Evolutionary conservation across 116 monocot genomes (phyloP).

Genomic region (Iris pallida): DNA sequence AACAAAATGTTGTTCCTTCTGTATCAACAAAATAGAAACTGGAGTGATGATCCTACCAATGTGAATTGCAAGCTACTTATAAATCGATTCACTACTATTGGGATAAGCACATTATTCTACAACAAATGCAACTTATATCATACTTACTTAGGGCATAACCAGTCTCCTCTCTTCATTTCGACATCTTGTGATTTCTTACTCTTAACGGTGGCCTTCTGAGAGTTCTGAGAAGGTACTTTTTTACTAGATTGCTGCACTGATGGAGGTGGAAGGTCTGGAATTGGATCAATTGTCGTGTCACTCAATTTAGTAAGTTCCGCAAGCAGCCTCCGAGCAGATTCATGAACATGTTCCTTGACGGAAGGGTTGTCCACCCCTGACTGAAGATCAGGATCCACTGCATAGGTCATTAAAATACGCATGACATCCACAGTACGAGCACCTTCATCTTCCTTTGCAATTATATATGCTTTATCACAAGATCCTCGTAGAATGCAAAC

Average conservation of each 20-base stretch:
- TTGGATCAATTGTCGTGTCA: conserved; percentile 64
- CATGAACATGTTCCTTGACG: conserved; percentile 42
- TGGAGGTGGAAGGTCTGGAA: conserved; percentile 46
- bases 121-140: neutral
- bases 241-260: conserved; percentile 2
- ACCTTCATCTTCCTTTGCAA: conserved; percentile 46
- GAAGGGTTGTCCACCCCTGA: conserved; percentile 24
- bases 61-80: no score
- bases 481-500: conserved; percentile 53
- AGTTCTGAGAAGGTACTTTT: conserved; percentile 9
- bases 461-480: conserved; percentile 73
- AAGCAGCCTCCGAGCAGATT: conserved; percentile 66
- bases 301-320: conserved; percentile 61
- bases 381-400: conserved; percentile 33
- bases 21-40: no score
- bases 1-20: no score
- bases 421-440: conserved; percentile 79
- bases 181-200: neutral
- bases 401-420: conserved; percentile 71
- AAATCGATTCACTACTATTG: no score
- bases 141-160: neutral
- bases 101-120: no score
- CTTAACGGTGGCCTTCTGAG: conserved; percentile 2
- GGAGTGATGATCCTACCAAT: no score
- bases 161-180: neutral